These are phyloP conservation scores for Silene vulgaris DNA, from an alignment of 179 eudicot species.

Conservation along the genomic window DNA sequence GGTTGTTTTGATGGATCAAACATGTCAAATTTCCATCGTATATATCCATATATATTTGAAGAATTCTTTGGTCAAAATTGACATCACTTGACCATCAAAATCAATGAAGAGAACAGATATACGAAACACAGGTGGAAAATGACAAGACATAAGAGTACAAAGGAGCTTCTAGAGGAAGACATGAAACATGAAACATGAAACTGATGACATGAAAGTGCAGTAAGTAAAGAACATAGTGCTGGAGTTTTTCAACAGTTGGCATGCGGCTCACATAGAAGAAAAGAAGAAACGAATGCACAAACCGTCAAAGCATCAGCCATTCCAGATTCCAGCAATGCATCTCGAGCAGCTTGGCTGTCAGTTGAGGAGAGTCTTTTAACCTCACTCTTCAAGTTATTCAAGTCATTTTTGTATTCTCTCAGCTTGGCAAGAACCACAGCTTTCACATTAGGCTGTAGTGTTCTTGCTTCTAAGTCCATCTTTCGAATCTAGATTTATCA, in stretches of 20 bases:
- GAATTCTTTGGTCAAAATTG: neutral
- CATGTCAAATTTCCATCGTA: neutral
- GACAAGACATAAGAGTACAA: neutral
- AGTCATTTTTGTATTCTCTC: constrained; percentile 56
- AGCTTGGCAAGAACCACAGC: constrained; percentile 52
- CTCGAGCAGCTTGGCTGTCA: constrained; percentile 46
- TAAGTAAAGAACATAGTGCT: neutral
- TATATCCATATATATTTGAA: neutral
- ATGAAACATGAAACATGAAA: neutral
- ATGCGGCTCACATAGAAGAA: neutral
- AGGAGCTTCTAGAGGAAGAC: neutral
- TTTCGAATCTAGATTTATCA: constrained; percentile 42
- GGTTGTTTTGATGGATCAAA: neutral
- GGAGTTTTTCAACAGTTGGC: neutral
- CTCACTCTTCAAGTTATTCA: constrained; percentile 50
- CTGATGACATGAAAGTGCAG: neutral
- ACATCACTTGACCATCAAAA: neutral
- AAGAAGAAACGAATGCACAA: constrained; percentile 4
- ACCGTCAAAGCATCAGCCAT: constrained; percentile 48
- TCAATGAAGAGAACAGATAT: too few species aligned
- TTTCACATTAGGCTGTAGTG: constrained; percentile 47
- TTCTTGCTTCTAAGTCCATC: constrained; percentile 70
- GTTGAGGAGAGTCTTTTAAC: constrained; percentile 45
- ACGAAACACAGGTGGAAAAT: neutral
- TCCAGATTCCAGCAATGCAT: constrained; percentile 56